Conservation (phyloP, 208 protist species). For the Crithidia brevicula region DNA sequence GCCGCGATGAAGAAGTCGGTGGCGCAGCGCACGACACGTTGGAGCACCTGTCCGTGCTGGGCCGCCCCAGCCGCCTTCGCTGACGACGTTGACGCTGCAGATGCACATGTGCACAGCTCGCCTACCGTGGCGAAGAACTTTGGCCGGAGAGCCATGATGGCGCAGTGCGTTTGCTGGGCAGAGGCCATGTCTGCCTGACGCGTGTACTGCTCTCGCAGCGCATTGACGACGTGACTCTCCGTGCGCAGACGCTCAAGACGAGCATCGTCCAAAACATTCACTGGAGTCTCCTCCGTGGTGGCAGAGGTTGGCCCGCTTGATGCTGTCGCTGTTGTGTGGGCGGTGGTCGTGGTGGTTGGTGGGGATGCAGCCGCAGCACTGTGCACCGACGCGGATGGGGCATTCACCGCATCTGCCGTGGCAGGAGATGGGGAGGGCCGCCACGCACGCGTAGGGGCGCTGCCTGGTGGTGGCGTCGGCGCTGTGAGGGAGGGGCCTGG, state of each 20-base stretch:
- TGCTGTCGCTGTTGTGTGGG: too few relatives aligned
- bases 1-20: slow-evolving; percentile 31
- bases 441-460: slow-evolving; percentile 5
- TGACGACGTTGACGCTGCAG: neutral
- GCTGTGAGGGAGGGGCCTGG: too few relatives aligned
- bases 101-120: slow-evolving; percentile 16
- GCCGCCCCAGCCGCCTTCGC: neutral
- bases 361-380: neutral
- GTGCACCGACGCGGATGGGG: neutral
- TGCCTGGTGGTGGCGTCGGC: neutral
- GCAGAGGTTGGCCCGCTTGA: neutral
- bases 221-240: slow-evolving; percentile 4
- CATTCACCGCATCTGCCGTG: neutral
- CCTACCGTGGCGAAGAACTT: slow-evolving; percentile 3
- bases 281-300: neutral
- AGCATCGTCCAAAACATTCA: slow-evolving; percentile 7
- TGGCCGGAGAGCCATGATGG: slow-evolving; percentile 22
- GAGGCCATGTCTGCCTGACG: slow-evolving; percentile 3
- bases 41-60: slow-evolving; percentile 1
- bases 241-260: slow-evolving; percentile 13
- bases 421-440: neutral
- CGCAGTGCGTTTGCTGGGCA: slow-evolving; percentile 15
- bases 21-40: slow-evolving; percentile 19
- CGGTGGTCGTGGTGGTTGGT: too few relatives aligned
- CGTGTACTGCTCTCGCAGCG: slow-evolving; percentile 15